Evolutionary conservation across 164 flowering plant species (phyloP).

Genomic region (Houttuynia cordata): DNA sequence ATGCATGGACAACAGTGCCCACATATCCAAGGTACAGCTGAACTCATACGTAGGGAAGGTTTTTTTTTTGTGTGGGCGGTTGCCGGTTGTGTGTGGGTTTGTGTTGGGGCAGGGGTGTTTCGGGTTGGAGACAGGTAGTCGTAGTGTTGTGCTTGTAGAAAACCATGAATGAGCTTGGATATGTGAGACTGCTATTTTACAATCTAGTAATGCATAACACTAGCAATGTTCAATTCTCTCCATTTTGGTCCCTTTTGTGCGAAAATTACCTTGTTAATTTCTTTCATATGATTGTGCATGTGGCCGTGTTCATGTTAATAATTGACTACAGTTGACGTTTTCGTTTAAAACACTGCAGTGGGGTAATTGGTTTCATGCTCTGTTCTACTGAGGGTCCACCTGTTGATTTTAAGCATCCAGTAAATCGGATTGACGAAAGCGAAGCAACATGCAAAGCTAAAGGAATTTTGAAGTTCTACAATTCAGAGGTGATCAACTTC

Average conservation of each 20-base stretch:
- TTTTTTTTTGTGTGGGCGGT: no score
- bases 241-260: no score
- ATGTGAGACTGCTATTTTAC: no score
- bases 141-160: no score
- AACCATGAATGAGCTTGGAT: no score
- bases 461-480: conserved; percentile 43
- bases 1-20: conserved; percentile 70
- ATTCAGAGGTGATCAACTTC: conserved; percentile 30
- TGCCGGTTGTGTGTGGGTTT: no score
- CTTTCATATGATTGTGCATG: not conserved
- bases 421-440: conserved; percentile 33
- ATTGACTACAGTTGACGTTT: not conserved
- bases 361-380: conserved; percentile 69
- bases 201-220: no score
- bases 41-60: no score
- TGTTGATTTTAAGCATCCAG: conserved; percentile 51
- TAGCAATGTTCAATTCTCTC: no score
- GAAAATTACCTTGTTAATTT: not conserved
- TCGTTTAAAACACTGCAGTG: conserved; percentile 26
- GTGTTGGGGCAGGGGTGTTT: no score
- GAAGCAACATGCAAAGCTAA: conserved; percentile 14
- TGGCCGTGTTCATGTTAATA: not conserved
- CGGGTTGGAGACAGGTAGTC: no score
- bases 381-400: conserved; percentile 61
- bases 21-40: conserved; percentile 41